Percentiles rank a stretch among this genome's conserved stretches.
phyloP scores from a whole-genome alignment of 208 protist species.

The Trypanosoma congolense region DNA sequence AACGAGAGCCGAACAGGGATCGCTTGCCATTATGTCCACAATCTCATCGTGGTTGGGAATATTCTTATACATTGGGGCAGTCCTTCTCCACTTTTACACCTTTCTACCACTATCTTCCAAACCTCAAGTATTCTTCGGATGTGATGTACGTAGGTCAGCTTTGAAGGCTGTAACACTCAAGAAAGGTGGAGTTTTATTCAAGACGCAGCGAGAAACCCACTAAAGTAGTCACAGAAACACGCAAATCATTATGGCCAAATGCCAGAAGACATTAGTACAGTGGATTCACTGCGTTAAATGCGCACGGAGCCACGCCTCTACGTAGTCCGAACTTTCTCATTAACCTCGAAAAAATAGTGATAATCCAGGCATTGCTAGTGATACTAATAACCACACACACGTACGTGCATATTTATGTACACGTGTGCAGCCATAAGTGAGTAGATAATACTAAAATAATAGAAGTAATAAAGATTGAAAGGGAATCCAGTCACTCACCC shows the following conservation, averaged over 20 bases:
- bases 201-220: too few species aligned
- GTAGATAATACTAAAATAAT: neutral
- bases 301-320: too few species aligned
- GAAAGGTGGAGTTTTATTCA: too few species aligned
- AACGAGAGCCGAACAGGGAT: slow-evolving; percentile 28
- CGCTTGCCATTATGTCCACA: slow-evolving; percentile 21
- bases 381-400: neutral
- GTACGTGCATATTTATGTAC: neutral
- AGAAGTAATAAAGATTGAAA: neutral
- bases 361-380: too few species aligned
- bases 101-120: neutral
- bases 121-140: neutral
- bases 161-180: neutral
- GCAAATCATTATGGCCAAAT: too few species aligned
- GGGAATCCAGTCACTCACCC: neutral
- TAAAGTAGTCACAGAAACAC: too few species aligned
- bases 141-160: neutral
- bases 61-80: neutral
- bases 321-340: too few species aligned
- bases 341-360: too few species aligned
- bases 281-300: too few species aligned
- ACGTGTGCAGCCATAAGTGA: neutral
- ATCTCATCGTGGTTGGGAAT: slow-evolving; percentile 18
- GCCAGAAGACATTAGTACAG: too few species aligned
- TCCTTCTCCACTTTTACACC: neutral